A percentile compares a stretch with the other conserved stretches of the same genome.
Conservation (phyloP, 208 protist species). For the Acanthamoeba sp. region DNA sequence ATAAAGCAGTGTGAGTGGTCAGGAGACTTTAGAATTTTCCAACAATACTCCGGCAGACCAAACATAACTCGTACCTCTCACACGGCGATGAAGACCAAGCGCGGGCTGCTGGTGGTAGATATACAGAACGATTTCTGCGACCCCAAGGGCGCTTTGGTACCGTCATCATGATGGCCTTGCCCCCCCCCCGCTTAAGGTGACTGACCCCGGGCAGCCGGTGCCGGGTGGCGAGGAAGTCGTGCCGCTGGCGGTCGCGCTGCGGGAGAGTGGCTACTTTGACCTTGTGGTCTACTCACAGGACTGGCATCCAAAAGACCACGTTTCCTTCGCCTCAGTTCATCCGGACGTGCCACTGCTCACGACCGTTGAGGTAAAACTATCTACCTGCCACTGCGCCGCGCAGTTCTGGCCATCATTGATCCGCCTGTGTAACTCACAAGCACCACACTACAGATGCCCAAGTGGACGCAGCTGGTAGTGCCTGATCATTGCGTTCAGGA, state of each 20-base stretch:
- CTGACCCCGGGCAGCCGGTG: not conserved
- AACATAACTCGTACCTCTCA: not conserved
- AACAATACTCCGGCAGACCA: too few relatives aligned
- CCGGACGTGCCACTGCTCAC: constrained; percentile 73
- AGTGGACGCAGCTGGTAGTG: constrained; percentile 86
- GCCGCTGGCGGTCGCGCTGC: constrained; percentile 80
- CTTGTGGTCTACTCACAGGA: constrained; percentile 88
- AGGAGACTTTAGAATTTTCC: too few relatives aligned
- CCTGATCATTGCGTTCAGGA: constrained; percentile 89
- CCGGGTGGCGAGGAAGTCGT: constrained; percentile 74
- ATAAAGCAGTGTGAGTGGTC: too few relatives aligned
- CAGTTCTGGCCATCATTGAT: too few relatives aligned
- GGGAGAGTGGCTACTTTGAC: constrained; percentile 80
- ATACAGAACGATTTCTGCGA: constrained; percentile 89
- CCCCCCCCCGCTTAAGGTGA: not conserved
- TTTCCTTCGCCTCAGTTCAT: constrained; percentile 88
- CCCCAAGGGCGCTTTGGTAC: constrained; percentile 41
- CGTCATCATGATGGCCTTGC: not conserved
- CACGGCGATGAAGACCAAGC: constrained; percentile 12
- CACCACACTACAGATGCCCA: constrained; percentile 1
- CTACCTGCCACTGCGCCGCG: not conserved
- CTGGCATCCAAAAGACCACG: constrained; percentile 88
- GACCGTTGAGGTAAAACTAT: constrained; percentile 54
- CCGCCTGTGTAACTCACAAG: not conserved
- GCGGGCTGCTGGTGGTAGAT: constrained; percentile 87